Base-by-base conservation (phyloP, 495 filamentous ascomycete genomes). In the Letharia lupina region DNA sequence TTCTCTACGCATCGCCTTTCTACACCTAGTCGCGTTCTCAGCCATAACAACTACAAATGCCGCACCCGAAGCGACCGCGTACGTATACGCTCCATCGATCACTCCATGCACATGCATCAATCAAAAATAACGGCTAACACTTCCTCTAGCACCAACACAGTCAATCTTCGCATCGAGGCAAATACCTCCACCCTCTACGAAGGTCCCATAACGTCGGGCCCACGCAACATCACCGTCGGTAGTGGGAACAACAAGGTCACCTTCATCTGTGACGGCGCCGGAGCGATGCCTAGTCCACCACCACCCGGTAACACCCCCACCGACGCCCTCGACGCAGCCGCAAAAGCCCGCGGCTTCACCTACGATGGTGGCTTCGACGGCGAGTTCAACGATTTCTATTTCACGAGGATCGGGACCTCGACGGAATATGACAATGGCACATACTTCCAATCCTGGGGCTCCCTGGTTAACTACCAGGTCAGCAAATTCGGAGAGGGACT, bases 141-240 rank as follows among this genome's bases (percentile, higher is more conserved):
- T 44, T 12, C 12, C 8, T 56, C 52, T 35, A 57, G 15, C 2
- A 10, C 5, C 54, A 57, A 57, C 12, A 61, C 63, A 1, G 20
- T 56, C 31, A 60, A 60, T 8, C 9, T 69, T 20, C 67, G 67
- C 48, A 69, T 69, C 48, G 67, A 69, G 56, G 58, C 47, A 33
- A 2, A 47, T 9, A 37, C 5, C 31, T 44, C 28, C 58, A 69
- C 67, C 39, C 16, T 66, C 58, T 69, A 44, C 48, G 67, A 69
- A 63, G 67, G 66, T 4, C 63, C 64, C 40, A 69, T 69, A 42
- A 70, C 31, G 6, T 69, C 40, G 2, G 64, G 67, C n/a, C 67
- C 67, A 8, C 67, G 67, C 16, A 66, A 69, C 33, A 50, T 69
- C 4, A 66, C 67, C 59, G 18, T 33, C 28, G 2, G 4, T 1